Conservation (phyloP, 441 rosid species). For the Brassica hybrid region DNA sequence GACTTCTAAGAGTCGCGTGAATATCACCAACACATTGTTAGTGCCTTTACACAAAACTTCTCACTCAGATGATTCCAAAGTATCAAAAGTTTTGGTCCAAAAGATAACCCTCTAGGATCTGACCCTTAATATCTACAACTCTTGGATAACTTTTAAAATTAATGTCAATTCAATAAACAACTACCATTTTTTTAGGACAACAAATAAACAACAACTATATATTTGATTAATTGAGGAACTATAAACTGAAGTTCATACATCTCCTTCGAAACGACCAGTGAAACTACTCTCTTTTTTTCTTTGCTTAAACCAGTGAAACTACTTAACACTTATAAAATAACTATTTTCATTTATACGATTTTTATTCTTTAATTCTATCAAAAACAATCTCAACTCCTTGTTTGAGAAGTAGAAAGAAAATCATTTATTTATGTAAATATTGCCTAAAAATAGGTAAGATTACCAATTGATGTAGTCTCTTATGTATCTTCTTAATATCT, state of each 20-base stretch:
- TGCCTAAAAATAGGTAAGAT: conserved; percentile 6
- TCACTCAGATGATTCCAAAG: conserved; percentile 24
- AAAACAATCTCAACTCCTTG: no score
- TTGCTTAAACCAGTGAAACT: not conserved
- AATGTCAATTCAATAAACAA: not conserved
- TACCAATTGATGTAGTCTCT: not conserved
- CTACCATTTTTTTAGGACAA: no score
- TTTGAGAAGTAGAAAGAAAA: not conserved
- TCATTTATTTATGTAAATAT: not conserved
- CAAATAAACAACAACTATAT: no score
- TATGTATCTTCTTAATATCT: conserved; percentile 21
- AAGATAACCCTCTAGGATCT: conserved; percentile 23
- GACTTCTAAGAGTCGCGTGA: not conserved
- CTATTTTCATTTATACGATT: no score
- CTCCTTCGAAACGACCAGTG: not conserved
- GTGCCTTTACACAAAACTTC: conserved; percentile 4
- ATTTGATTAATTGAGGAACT: not conserved
- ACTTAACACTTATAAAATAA: not conserved
- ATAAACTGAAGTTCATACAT: not conserved
- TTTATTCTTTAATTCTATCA: no score
- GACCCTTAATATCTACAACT: conserved; percentile 16
- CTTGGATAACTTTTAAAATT: not conserved
- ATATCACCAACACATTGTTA: conserved; percentile 1
- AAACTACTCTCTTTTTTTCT: not conserved
- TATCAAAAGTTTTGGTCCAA: conserved; percentile 17